Evolutionary conservation across 371 early-diverging fungal species (phyloP).

Genomic region (Mortierella polycephala): DNA sequence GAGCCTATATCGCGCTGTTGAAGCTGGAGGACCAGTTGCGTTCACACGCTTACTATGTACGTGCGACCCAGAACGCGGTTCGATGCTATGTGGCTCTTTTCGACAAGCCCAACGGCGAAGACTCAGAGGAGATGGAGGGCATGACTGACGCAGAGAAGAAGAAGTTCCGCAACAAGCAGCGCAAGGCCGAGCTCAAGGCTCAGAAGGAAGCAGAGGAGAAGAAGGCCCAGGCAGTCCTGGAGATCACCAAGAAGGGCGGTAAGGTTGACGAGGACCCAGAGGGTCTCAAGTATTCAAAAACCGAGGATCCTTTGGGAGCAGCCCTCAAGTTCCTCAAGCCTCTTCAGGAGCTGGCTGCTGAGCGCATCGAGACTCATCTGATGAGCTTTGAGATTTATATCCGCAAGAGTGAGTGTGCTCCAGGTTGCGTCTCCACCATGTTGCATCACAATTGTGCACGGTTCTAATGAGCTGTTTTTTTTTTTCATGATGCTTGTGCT

Average conservation of each 20-base stretch:
- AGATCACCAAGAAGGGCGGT: conserved; percentile 55
- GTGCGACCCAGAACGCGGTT: conserved; percentile 83
- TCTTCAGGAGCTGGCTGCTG: conserved; percentile 67
- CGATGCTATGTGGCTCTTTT: conserved; percentile 73
- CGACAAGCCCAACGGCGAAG: conserved; percentile 66
- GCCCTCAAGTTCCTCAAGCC: conserved; percentile 82
- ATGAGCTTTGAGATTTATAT: conserved; percentile 82
- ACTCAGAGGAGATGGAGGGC: conserved; percentile 59
- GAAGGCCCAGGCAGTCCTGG: conserved; percentile 50
- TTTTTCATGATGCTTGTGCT: neutral
- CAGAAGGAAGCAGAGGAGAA: conserved; percentile 54
- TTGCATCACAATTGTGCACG: too few species aligned
- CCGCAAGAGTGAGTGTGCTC: conserved; percentile 66
- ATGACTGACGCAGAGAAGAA: conserved; percentile 74
- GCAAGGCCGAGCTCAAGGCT: conserved; percentile 53
- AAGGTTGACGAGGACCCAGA: conserved; percentile 55
- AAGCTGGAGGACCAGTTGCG: conserved; percentile 82
- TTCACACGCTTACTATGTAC: conserved; percentile 76
- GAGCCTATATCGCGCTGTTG: conserved; percentile 85
- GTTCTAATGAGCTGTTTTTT: neutral
- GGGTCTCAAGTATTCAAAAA: conserved; percentile 53
- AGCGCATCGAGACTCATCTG: conserved; percentile 71
- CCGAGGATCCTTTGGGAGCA: conserved; percentile 76
- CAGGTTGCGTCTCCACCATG: neutral
- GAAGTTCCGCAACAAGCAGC: conserved; percentile 59